Evolutionary conservation across 192 early-diverging fungal species (phyloP).

Genomic region (Umbelopsis sp.): DNA sequence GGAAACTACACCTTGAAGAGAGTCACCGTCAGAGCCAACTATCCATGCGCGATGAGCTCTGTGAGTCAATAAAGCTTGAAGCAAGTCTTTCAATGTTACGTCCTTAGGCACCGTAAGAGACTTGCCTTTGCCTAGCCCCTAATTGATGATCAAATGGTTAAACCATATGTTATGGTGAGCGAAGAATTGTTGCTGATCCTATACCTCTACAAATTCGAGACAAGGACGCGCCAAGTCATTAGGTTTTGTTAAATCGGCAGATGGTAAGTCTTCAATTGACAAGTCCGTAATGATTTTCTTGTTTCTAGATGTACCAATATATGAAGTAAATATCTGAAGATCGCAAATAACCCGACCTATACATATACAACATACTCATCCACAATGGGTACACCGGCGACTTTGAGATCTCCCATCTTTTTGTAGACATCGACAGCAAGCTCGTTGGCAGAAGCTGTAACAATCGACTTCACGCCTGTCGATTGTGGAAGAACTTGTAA

Average conservation of each 20-base stretch:
- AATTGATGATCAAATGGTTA: slow-evolving; percentile 10
- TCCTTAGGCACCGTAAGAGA: background rate
- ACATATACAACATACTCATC: slow-evolving; percentile 34
- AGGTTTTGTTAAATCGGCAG: slow-evolving; percentile 46
- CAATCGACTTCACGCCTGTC: slow-evolving; percentile 4
- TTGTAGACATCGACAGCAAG: slow-evolving; percentile 54
- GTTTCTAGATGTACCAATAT: background rate
- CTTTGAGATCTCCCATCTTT: slow-evolving; percentile 50
- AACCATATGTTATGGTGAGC: background rate
- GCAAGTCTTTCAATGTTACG: slow-evolving; percentile 37
- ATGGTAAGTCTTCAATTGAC: slow-evolving; percentile 52
- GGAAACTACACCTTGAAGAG: slow-evolving; percentile 54
- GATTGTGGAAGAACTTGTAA: slow-evolving; percentile 26
- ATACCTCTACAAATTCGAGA: slow-evolving; percentile 55
- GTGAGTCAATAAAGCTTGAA: slow-evolving; percentile 42
- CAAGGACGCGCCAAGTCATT: slow-evolving; percentile 45
- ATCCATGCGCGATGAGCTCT: slow-evolving; percentile 66
- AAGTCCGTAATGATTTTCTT: slow-evolving; percentile 24
- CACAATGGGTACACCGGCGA: slow-evolving; percentile 62
- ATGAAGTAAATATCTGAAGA: no score
- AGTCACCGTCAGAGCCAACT: slow-evolving; percentile 28
- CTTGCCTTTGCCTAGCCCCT: background rate
- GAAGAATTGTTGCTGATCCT: background rate
- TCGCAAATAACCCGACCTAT: background rate
- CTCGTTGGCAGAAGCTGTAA: slow-evolving; percentile 42